Percentiles rank a stretch among this genome's conserved stretches.
Evolutionary conservation across 2,329 filamentous ascomycete genomes (phyloP).

Genomic region (Trichoderma atroviride): DNA sequence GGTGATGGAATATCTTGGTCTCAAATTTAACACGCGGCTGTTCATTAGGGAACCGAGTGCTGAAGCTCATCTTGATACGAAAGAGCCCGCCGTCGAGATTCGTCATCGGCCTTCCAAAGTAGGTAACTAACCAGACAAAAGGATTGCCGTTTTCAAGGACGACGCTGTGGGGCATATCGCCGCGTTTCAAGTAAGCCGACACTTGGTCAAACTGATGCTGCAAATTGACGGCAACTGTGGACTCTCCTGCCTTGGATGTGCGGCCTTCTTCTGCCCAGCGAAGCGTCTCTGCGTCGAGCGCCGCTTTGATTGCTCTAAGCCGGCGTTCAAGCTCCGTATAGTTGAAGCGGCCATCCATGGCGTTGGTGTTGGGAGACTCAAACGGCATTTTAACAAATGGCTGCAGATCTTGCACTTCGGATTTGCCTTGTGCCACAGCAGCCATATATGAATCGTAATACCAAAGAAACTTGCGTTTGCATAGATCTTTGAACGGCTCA

Average conservation of each 20-base stretch:
- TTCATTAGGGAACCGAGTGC: conserved; percentile 82
- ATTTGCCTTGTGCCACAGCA: conserved; percentile 66
- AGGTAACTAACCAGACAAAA: conserved; percentile 85
- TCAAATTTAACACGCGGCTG: conserved; percentile 83
- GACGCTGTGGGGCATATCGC: conserved; percentile 73
- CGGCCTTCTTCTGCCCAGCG: conserved; percentile 73
- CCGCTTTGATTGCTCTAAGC: conserved; percentile 67
- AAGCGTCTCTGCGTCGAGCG: conserved; percentile 70
- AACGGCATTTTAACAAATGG: conserved; percentile 85
- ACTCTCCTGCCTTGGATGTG: conserved; percentile 63
- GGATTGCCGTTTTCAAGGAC: conserved; percentile 79
- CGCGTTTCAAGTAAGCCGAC: conserved; percentile 70
- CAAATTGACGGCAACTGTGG: conserved; percentile 78
- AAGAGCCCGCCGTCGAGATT: conserved; percentile 92
- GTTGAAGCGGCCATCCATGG: conserved; percentile 84
- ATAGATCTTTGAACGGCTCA: conserved; percentile 86
- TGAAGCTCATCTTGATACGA: conserved; percentile 76
- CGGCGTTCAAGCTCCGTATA: conserved; percentile 74
- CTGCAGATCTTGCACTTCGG: conserved; percentile 64
- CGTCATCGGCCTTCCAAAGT: conserved; percentile 90
- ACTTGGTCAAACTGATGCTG: conserved; percentile 85
- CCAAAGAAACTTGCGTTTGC: conserved; percentile 92
- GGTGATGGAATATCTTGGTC: conserved; percentile 84
- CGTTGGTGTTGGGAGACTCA: conserved; percentile 68
- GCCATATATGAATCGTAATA: conserved; percentile 87